phyloP scores from a whole-genome alignment of 2,329 filamentous ascomycete species.

The Lasiodiplodia sp. region DNA sequence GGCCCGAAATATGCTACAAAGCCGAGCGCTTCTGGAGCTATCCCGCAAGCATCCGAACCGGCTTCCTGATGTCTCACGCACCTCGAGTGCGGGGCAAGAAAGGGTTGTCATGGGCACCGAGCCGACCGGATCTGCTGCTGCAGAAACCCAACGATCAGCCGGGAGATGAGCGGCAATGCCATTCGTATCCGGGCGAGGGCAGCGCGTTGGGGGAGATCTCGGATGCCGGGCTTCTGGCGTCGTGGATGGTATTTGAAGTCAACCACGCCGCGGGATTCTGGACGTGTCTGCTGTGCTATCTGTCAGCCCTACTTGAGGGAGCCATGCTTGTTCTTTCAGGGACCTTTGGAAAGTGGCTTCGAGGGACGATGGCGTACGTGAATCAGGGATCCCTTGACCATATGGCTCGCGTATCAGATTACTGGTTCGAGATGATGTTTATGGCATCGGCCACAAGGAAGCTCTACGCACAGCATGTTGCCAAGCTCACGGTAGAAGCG shows the following conservation, averaged over 20 bases:
- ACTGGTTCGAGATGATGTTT: not conserved
- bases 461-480: not conserved
- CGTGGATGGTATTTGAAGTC: not conserved
- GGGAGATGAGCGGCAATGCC: not conserved
- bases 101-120: not conserved
- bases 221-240: not conserved
- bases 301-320: not conserved
- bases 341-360: not conserved
- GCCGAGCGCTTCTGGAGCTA: not conserved
- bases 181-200: not conserved
- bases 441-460: not conserved
- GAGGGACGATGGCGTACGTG: not conserved
- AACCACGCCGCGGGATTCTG: not conserved
- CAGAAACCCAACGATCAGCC: not conserved
- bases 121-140: not conserved
- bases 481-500: not conserved
- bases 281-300: not conserved
- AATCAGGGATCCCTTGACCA: not conserved
- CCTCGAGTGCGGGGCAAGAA: not conserved
- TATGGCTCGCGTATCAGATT: not conserved
- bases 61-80: not conserved
- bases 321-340: not conserved
- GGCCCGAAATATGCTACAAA: not conserved
- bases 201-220: not conserved
- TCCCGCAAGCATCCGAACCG: not conserved